phyloP scores from a whole-genome alignment of 768 basidiomycete genomes.

The Imleria badia region DNA sequence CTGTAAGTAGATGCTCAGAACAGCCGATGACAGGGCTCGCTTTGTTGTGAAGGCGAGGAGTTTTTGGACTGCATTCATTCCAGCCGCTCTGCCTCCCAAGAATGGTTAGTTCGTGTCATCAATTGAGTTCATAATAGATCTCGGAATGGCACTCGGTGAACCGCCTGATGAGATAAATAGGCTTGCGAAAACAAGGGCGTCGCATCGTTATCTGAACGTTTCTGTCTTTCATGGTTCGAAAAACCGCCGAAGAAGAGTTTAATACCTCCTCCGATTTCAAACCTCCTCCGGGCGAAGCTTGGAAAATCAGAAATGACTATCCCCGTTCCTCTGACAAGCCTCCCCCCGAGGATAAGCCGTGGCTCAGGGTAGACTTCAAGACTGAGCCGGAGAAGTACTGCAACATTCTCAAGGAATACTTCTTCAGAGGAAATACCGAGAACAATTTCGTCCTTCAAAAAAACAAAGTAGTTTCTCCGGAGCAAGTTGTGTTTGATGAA shows the following conservation, averaged over 20 bases:
- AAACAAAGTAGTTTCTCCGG: not conserved
- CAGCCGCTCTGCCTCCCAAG: not conserved
- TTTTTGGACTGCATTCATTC: no score
- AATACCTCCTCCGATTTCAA: not conserved
- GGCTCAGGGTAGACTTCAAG: not conserved
- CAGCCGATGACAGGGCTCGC: no score
- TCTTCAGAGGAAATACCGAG: not conserved
- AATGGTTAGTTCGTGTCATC: not conserved
- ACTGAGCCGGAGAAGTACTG: not conserved
- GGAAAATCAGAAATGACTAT: not conserved
- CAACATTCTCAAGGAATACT: not conserved
- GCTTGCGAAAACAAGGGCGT: not conserved
- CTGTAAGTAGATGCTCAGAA: no score
- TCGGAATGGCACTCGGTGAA: not conserved
- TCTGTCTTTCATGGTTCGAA: not conserved
- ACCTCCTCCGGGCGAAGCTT: not conserved
- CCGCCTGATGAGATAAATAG: not conserved
- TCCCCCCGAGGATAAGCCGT: not conserved
- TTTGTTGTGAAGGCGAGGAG: no score
- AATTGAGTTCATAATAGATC: not conserved
- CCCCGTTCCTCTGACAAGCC: not conserved
- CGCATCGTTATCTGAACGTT: not conserved
- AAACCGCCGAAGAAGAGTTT: not conserved
- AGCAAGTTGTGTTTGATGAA: not conserved
- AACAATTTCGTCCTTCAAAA: not conserved